Percentiles rank a stretch among this genome's conserved stretches.
Evolutionary conservation across 768 basidiomycete species (phyloP).

Genomic region (Agaricus subrufescens): DNA sequence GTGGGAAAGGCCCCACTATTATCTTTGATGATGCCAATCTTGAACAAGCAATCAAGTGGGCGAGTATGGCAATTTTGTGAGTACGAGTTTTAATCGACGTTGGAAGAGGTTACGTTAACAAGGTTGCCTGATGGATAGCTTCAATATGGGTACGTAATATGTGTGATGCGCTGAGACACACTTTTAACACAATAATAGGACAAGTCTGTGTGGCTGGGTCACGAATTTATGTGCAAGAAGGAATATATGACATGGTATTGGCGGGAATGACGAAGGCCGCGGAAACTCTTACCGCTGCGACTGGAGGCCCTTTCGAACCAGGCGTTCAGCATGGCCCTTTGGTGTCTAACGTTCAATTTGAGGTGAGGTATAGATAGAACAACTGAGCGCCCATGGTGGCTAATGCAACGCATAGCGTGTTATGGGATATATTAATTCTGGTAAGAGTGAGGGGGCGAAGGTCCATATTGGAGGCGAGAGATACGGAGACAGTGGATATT

Average conservation of each 20-base stretch:
- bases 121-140: conserved; percentile 5
- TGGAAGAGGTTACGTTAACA: background rate
- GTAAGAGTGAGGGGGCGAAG: conserved; percentile 67
- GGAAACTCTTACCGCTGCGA: conserved; percentile 39
- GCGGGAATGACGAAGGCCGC: conserved; percentile 46
- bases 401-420: conserved; percentile 46
- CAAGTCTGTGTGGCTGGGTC: conserved; percentile 81
- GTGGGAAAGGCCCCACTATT: conserved; percentile 63
- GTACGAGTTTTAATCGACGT: conserved; percentile 20
- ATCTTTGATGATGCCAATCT: conserved; percentile 64
- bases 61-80: conserved; percentile 61
- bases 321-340: conserved; percentile 66
- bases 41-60: conserved; percentile 63
- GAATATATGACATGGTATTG: conserved; percentile 78
- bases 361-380: conserved; percentile 33
- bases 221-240: conserved; percentile 75
- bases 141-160: background rate
- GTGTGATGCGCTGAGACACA: background rate
- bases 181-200: conserved; percentile 18
- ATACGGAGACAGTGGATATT: conserved; percentile 44
- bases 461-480: conserved; percentile 65
- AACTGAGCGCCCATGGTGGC: background rate
- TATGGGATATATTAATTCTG: conserved; percentile 73
- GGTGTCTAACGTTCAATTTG: conserved; percentile 63
- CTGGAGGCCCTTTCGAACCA: conserved; percentile 59